Conservation (phyloP, 1,284 basidiomycete genomes). For the Veloboletus limbatus region DNA sequence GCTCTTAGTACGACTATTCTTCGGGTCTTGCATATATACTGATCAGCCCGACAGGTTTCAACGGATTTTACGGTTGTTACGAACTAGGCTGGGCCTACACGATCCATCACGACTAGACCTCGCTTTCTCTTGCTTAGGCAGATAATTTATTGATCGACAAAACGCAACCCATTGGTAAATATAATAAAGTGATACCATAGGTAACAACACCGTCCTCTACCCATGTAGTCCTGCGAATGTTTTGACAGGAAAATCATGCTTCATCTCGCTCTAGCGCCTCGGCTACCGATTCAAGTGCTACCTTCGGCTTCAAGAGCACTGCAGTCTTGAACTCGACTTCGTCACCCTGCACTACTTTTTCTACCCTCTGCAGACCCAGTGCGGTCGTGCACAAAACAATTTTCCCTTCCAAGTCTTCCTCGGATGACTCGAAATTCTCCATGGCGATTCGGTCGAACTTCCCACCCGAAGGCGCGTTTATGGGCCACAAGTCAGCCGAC, state of each 20-base stretch:
- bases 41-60: constrained; percentile 7
- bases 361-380: constrained; percentile 34
- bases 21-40: neutral
- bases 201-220: constrained; percentile 5
- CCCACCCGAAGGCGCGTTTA: constrained; percentile 38
- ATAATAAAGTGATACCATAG: constrained; percentile 25
- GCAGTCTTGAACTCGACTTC: constrained; percentile 25
- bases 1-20: constrained; percentile 9
- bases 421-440: constrained; percentile 41
- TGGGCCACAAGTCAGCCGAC: constrained; percentile 46
- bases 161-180: constrained; percentile 21
- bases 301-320: constrained; percentile 38
- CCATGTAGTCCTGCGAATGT: constrained; percentile 4
- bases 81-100: too few relatives aligned
- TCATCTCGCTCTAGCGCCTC: constrained; percentile 31
- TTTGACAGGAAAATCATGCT: constrained; percentile 14
- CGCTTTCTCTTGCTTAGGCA: constrained; percentile 7
- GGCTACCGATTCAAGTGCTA: constrained; percentile 35
- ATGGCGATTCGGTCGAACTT: constrained; percentile 41
- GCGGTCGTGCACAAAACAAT: constrained; percentile 39
- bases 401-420: constrained; percentile 8
- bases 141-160: constrained; percentile 30
- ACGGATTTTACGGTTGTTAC: neutral
- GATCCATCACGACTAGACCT: constrained; percentile 1
- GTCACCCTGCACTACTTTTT: constrained; percentile 25